Conservation (phyloP, 2,329 filamentous ascomycete species). For the Phoma sp. region DNA sequence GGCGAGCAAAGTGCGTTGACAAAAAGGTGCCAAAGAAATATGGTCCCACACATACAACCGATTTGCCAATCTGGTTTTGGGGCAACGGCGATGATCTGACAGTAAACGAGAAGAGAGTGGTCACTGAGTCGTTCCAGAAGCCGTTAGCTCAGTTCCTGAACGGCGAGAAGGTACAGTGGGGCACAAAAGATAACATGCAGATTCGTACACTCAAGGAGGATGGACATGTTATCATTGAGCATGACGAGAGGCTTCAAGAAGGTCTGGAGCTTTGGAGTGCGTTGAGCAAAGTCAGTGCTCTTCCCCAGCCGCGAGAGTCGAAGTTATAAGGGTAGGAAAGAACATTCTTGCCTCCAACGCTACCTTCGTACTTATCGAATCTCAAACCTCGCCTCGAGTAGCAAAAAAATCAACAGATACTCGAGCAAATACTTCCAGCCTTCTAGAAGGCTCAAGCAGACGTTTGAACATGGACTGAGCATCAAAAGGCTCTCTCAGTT, state of each 20-base stretch:
- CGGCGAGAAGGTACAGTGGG: constrained; percentile 52
- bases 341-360: too few relatives aligned
- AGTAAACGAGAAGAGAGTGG: constrained; percentile 53
- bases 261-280: constrained; percentile 57
- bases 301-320: not conserved
- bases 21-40: constrained; percentile 52
- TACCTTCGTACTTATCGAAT: too few relatives aligned
- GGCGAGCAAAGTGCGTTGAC: constrained; percentile 57
- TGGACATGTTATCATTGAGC: constrained; percentile 55
- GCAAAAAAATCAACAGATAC: too few relatives aligned
- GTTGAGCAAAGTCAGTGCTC: constrained; percentile 34
- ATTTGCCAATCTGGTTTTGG: constrained; percentile 64
- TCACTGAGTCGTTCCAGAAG: constrained; percentile 47
- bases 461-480: too few relatives aligned
- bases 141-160: constrained; percentile 50
- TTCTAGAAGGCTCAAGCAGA: too few relatives aligned
- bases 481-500: too few relatives aligned
- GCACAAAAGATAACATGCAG: constrained; percentile 42
- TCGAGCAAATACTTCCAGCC: too few relatives aligned
- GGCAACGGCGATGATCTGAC: constrained; percentile 55
- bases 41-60: constrained; percentile 62
- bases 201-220: constrained; percentile 55
- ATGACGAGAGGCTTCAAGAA: constrained; percentile 56
- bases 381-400: too few relatives aligned
- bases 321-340: not conserved